These are phyloP conservation scores for Curvularia sp. DNA, from an alignment of 2,329 filamentous ascomycete species.

Conservation along the genomic window DNA sequence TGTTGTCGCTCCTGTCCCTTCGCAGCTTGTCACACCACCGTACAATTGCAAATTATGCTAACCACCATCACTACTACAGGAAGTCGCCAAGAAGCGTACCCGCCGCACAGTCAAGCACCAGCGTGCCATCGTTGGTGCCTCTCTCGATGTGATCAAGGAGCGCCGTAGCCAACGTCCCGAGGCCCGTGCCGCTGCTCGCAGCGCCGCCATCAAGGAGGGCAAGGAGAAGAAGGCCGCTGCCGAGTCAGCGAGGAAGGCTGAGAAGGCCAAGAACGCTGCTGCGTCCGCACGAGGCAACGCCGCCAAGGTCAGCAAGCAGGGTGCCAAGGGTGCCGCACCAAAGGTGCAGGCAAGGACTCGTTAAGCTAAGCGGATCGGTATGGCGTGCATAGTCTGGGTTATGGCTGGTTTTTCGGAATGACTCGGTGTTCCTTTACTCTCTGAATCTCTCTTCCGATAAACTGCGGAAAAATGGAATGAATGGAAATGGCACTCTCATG, in stretches of 20 bases:
- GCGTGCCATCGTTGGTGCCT: constrained; percentile 98
- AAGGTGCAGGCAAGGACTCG: constrained; percentile 89
- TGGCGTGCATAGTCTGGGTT: constrained; percentile 37
- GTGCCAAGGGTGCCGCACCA: constrained; percentile 84
- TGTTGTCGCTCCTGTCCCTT: neutral
- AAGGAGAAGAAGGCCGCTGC: constrained; percentile 97
- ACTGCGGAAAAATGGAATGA: constrained; percentile 39
- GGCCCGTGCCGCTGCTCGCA: constrained; percentile 89
- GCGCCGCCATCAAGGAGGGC: constrained; percentile 90
- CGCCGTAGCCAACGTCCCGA: constrained; percentile 93
- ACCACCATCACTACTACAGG: constrained; percentile 64
- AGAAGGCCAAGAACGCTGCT: constrained; percentile 95
- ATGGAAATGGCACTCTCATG: constrained; percentile 39
- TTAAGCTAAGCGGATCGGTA: constrained; percentile 60
- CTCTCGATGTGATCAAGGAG: constrained; percentile 99
- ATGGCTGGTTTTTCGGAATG: constrained; percentile 39
- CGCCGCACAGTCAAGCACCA: constrained; percentile 98
- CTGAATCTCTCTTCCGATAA: constrained; percentile 33
- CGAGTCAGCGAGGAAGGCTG: constrained; percentile 94
- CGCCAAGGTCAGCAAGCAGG: constrained; percentile 93
- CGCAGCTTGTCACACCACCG: neutral
- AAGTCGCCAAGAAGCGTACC: constrained; percentile 99
- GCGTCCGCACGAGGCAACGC: constrained; percentile 77
- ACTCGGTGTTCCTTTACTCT: constrained; percentile 42
- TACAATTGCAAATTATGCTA: constrained; percentile 22